Evolutionary conservation across 163 green algal species (phyloP).

Genomic region (Chlamydomonas reinhardtii): DNA sequence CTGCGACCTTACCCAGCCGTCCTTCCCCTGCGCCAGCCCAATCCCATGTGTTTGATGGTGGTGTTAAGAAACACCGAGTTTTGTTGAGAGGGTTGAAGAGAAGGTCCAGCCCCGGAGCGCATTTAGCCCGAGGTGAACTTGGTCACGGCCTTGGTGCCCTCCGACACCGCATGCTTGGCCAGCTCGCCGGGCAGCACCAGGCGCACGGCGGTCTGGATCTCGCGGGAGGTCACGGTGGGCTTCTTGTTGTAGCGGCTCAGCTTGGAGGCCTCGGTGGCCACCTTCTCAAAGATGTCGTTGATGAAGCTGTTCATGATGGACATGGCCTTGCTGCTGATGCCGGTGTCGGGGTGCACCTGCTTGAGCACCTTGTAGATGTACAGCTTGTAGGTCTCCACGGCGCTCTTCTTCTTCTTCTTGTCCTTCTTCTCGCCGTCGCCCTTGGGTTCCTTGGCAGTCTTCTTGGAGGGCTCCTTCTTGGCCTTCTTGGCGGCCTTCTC

Average conservation of each 20-base stretch:
- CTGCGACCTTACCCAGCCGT: no score
- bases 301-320: constrained; percentile 85
- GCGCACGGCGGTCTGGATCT: constrained; percentile 84
- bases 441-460: no score
- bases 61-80: no score
- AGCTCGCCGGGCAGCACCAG: constrained; percentile 92
- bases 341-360: constrained; percentile 89
- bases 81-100: no score
- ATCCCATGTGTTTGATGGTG: no score
- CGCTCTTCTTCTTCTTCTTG: not conserved
- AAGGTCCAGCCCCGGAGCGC: no score
- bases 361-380: constrained; percentile 94
- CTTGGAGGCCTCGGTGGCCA: constrained; percentile 84
- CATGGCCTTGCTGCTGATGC: constrained; percentile 85
- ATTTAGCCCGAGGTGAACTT: constrained; percentile 93
- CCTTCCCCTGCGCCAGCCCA: no score
- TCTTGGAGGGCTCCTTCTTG: no score
- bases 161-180: constrained; percentile 93
- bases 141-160: constrained; percentile 97
- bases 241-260: constrained; percentile 92
- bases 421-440: no score
- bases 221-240: constrained; percentile 86
- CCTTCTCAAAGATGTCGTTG: constrained; percentile 94
- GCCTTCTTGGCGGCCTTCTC: no score
- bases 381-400: constrained; percentile 72